Percentiles rank a stretch among this genome's conserved stretches.
Evolutionary conservation across 257 asterid species (phyloP).

Genomic region (Gentiana macrophylla): DNA sequence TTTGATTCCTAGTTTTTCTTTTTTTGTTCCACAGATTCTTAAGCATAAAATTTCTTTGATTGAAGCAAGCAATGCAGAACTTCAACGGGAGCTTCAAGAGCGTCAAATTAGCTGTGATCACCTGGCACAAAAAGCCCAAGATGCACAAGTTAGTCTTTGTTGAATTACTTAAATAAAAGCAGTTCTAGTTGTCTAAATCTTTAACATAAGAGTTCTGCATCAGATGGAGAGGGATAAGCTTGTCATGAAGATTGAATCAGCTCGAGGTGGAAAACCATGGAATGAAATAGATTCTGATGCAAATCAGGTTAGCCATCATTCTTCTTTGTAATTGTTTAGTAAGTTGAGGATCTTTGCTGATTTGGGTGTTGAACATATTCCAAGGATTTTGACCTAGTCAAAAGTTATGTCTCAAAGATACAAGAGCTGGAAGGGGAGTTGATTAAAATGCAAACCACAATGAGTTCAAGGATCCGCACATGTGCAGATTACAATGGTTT

Average conservation of each 20-base stretch:
- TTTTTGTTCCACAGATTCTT: constrained; percentile 48
- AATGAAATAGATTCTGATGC: constrained; percentile 34
- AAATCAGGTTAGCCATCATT: constrained; percentile 44
- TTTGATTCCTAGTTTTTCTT: constrained; percentile 4
- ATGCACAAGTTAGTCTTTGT: constrained; percentile 67
- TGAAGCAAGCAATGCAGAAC: constrained; percentile 70
- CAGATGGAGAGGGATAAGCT: constrained; percentile 87
- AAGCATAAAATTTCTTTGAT: constrained; percentile 83
- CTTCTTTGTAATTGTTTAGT: constrained; percentile 1
- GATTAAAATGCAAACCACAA: constrained; percentile 32
- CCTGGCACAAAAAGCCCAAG: constrained; percentile 57
- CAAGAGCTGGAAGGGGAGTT: constrained; percentile 77
- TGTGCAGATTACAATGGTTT: constrained; percentile 32
- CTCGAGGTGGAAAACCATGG: constrained; percentile 53
- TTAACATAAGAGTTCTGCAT: constrained; percentile 7
- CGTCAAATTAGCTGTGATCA: constrained; percentile 47
- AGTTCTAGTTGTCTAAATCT: neutral
- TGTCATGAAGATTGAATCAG: constrained; percentile 55
- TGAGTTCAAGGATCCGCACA: constrained; percentile 26
- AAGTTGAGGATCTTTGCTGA: neutral
- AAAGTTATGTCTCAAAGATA: constrained; percentile 53
- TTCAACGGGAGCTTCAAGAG: constrained; percentile 63
- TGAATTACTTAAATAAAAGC: neutral
- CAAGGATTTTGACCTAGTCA: constrained; percentile 65
- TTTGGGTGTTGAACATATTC: neutral